phyloP scores from a whole-genome alignment of 352 stramenopile species.

The Saprolegnia parasitica region DNA sequence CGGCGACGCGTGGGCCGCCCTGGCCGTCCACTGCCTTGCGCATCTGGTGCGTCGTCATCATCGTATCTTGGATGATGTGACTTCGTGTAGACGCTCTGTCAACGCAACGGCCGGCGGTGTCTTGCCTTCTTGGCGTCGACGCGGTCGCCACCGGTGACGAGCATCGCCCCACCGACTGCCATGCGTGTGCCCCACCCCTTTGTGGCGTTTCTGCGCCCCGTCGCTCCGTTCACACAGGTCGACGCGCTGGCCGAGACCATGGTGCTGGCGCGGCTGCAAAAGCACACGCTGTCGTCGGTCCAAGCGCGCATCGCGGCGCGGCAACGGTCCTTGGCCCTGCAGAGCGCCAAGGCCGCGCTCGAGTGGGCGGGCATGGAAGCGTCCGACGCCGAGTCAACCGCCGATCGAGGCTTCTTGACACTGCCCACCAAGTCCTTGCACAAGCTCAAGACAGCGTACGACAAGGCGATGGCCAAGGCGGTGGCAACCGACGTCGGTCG shows the following conservation, averaged over 20 bases:
- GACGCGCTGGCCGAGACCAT: constrained; percentile 9
- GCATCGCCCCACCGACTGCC: too few species aligned
- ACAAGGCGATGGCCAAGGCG: background rate
- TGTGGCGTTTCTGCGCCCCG: background rate
- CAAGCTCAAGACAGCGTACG: constrained; percentile 10
- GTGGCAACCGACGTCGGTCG: background rate
- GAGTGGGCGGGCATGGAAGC: constrained; percentile 4
- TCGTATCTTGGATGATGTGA: background rate
- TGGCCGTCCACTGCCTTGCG: background rate
- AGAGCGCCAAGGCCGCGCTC: constrained; percentile 15
- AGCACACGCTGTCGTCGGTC: constrained; percentile 18
- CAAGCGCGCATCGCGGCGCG: constrained; percentile 9
- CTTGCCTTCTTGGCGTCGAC: background rate
- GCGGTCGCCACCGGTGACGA: background rate
- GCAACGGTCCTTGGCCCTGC: background rate
- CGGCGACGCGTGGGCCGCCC: background rate
- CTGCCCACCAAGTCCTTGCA: constrained; percentile 12
- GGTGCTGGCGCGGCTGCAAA: constrained; percentile 8
- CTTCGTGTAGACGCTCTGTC: background rate
- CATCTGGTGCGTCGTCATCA: background rate
- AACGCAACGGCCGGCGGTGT: background rate
- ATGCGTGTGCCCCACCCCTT: background rate
- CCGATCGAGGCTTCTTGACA: constrained; percentile 4
- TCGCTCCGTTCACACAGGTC: background rate
- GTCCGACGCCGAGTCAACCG: constrained; percentile 5